Evolutionary conservation across 208 protist genomes (phyloP).

Genomic region (Crithidia bombi): DNA sequence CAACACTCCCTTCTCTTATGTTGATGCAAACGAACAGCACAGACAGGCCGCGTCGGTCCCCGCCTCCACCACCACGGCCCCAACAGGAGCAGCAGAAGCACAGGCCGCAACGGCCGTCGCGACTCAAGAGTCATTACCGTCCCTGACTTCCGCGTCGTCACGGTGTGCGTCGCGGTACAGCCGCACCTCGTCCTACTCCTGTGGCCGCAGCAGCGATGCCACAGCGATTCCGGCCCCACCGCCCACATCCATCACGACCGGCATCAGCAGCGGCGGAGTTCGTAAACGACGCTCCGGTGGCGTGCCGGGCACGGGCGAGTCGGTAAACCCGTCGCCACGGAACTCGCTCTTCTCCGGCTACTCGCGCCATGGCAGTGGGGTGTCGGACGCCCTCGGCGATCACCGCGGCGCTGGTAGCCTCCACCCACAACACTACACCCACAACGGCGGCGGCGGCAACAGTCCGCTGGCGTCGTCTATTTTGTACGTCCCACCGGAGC

Average conservation of each 20-base stretch:
- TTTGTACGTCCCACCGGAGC: slow-evolving; percentile 36
- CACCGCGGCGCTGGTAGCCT: not conserved
- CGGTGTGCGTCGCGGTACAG: not conserved
- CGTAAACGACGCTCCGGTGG: slow-evolving; percentile 11
- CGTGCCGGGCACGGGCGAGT: not conserved
- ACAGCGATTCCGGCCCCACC: slow-evolving; percentile 19
- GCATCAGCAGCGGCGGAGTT: not conserved
- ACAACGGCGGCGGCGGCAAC: not conserved
- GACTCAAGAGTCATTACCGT: too few species aligned
- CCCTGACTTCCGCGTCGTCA: not conserved
- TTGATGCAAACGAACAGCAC: not conserved
- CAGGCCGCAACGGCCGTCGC: too few species aligned
- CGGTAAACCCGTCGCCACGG: not conserved
- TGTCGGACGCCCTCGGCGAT: slow-evolving; percentile 1
- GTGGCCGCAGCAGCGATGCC: slow-evolving; percentile 8
- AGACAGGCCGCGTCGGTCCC: too few species aligned
- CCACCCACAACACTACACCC: too few species aligned
- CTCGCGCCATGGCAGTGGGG: slow-evolving; percentile 8
- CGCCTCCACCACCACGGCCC: not conserved
- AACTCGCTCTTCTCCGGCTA: not conserved
- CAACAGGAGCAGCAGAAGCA: too few species aligned
- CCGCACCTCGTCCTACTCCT: slow-evolving; percentile 3
- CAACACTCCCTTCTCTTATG: not conserved
- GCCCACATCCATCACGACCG: not conserved
- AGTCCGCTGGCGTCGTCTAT: slow-evolving; percentile 24